Percentiles rank a stretch among this genome's conserved stretches.
Evolutionary conservation across 73 alveolate genomes (phyloP).

Genomic region (Tetrahymena thermophila): DNA sequence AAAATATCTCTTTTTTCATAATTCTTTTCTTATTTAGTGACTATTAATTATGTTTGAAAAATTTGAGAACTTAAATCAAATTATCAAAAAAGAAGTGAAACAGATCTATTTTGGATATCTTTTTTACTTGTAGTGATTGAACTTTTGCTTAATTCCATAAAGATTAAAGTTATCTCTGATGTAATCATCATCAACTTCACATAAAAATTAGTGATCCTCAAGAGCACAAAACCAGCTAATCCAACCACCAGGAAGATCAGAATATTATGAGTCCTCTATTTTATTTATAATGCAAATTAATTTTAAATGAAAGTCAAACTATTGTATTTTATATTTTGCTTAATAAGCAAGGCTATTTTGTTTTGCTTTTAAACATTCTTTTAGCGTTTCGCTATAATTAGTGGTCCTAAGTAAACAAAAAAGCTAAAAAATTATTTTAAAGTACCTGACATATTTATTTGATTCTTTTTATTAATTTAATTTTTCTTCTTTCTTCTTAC

Average conservation of each 20-base stretch:
- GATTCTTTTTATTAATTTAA: neutral
- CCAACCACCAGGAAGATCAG: constrained; percentile 60
- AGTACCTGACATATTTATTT: neutral
- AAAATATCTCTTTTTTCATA: too few relatives aligned
- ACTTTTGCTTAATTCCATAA: constrained; percentile 64
- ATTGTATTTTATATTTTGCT: neutral
- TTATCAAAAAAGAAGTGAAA: neutral
- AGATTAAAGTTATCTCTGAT: constrained; percentile 75
- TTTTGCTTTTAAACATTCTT: neutral
- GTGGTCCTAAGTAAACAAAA: neutral
- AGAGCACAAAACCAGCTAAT: constrained; percentile 88
- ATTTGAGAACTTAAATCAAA: neutral
- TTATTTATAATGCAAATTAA: neutral
- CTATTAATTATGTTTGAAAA: neutral
- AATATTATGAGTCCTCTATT: constrained; percentile 31
- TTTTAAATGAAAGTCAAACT: neutral
- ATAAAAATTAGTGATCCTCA: constrained; percentile 89
- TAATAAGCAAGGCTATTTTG: neutral
- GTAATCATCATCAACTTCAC: constrained; percentile 87
- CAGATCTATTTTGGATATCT: neutral
- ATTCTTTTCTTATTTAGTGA: neutral
- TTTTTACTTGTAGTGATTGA: constrained; percentile 37
- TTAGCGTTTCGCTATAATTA: neutral
- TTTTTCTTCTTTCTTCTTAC: neutral
- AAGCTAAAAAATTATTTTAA: neutral